Evolutionary conservation across 805 yeast species (phyloP), one percentile per base, ranked within the genome.

Genomic region (Wickerhamomyces bovis): DNA sequence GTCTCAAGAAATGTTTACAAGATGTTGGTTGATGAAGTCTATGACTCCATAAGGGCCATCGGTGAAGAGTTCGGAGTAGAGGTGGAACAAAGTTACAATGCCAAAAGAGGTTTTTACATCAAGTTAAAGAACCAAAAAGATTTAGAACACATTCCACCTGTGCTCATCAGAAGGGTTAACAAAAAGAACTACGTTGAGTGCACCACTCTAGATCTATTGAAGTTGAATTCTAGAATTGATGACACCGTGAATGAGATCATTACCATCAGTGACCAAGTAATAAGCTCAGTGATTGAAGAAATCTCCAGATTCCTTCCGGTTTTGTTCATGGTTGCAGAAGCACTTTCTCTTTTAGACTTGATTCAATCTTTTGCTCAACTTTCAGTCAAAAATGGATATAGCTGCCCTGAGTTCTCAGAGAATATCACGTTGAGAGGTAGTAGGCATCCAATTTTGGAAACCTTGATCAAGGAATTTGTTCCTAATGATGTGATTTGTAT

Each of bases 381-480:
- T 42, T 55, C 68, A 0, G 41, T 38, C 2, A 49, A 49, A n/a
- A 39, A 55, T 9, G 44, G 54, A 3, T 71, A 68, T 44, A 49
- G 53, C 7, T 53, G 63, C 30, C 76, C 79, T 9, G 71, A 64
- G 39, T 63, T 74, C 44, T 63, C 70, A 2, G 41, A 42, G 63
- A 30, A 50, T 58, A 2, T 49, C 20, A 45, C 52, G 41, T 26
- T 70, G 3, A 67, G 64, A 44, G 45, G 59, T 5, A 58, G 70
- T 2, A 62, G 76, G 39, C 77, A 76, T 58, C 78, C 78, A 5
- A 56, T 75, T 1, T 45, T 72, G 16, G 76, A 72, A 44, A 48
- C 54, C 1, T 38, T 56, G 2, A 44, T 65, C 1, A 47, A 54
- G 9, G 39, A 51, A 13, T 69, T 64, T 52, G 54, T 71, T 16